These are phyloP conservation scores for Xylariaceae sp. DNA, from an alignment of 2,329 filamentous ascomycete genomes.

Conservation along the genomic window DNA sequence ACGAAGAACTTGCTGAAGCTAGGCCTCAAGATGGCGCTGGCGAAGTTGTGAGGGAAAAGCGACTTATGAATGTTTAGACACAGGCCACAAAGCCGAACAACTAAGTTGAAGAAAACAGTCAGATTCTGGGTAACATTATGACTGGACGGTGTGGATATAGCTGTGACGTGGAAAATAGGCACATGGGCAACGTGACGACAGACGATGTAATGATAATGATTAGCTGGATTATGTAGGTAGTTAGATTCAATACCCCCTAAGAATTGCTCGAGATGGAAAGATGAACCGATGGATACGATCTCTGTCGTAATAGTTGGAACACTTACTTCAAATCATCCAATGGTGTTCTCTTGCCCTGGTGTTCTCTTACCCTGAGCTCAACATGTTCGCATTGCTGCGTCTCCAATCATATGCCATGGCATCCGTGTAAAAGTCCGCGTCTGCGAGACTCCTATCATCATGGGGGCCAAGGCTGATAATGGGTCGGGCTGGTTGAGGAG, in stretches of 20 bases:
- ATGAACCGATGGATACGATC: too few relatives aligned
- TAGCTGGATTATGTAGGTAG: too few relatives aligned
- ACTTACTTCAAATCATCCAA: too few relatives aligned
- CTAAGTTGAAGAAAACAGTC: conserved; percentile 1
- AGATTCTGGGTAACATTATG: conserved; percentile 2
- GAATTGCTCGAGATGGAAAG: neutral
- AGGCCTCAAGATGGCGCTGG: conserved; percentile 27
- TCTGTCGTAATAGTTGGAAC: too few relatives aligned
- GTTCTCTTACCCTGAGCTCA: too few relatives aligned
- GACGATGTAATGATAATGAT: conserved; percentile 17
- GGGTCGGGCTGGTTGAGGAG: too few relatives aligned
- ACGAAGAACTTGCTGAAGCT: conserved; percentile 29
- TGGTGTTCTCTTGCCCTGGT: too few relatives aligned
- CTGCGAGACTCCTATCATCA: too few relatives aligned
- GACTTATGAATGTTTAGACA: conserved; percentile 7
- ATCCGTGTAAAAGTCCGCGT: too few relatives aligned
- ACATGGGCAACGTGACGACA: conserved; percentile 3
- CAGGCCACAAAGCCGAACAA: conserved; percentile 2
- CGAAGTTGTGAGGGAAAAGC: conserved; percentile 16
- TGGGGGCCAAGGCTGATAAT: too few relatives aligned
- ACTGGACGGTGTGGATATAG: conserved; percentile 5
- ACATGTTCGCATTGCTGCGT: too few relatives aligned
- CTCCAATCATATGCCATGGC: too few relatives aligned
- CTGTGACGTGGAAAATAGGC: conserved; percentile 1
- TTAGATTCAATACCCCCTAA: conserved; percentile 11